Base-by-base conservation (phyloP, 1,284 basidiomycete species). In the Rhodotorula mucilaginosa region DNA sequence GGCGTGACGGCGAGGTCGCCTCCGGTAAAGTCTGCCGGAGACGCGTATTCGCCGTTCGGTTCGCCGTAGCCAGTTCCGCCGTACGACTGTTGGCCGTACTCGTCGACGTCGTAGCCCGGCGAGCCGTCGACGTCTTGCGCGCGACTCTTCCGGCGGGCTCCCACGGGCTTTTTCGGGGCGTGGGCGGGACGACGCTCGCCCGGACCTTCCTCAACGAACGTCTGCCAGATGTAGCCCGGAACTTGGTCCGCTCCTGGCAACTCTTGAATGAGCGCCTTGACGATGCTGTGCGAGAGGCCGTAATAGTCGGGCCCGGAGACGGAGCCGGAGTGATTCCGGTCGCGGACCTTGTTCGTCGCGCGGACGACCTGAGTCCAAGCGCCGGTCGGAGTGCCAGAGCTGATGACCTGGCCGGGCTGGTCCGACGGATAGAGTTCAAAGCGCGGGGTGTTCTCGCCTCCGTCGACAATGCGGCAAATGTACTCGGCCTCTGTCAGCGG, bases 221-320 rank as follows among this genome's bases (percentile, higher is more conserved):
- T 86, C 79, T 91, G 89, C 89, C 89, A 90, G 39, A 90, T 89
- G 79, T 92, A 92, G 81, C 90, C 88, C 76, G 86, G 84, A 69
- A 91, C 80, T 64, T 85, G 83, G 79, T 88, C 85, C 19, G 90
- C 88, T 68, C 86, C 86, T 5, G 87, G 87, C 44, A 92, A 83
- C 80, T 90, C 88, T 80, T 92, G 90, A 34, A 92, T 90, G 61
- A 92, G 84, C 78, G 90, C 89, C 81, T 91, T 91, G 83, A 92
- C 90, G 15, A 89, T 89, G 78, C 91, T 91, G 80, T 91, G 89
- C 6, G 89, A 88, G 16, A 92, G 83, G 12, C 90, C 90, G 78
- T 90, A 91, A 80, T 91, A 91, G 81, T 91, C 90, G 16, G 90
- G 90, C 0, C 90, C 90, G 5, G 90, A 91, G 19, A 91, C 89